Evolutionary conservation across 2,329 filamentous ascomycete genomes (phyloP).

Genomic region (Coniochaeta sp.): DNA sequence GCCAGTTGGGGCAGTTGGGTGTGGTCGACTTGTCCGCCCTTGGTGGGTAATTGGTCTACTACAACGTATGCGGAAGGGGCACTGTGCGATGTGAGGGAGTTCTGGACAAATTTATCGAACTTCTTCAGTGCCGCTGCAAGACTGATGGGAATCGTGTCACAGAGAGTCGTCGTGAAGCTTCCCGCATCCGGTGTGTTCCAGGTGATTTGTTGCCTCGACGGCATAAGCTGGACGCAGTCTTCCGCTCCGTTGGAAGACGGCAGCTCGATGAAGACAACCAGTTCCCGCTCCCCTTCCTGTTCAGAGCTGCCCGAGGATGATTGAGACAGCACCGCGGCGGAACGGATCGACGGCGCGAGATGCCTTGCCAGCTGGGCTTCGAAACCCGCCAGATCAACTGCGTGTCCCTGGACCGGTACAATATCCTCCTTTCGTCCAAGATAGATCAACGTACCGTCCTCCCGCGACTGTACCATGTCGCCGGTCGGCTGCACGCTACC

Average conservation of each 20-base stretch:
- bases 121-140: conserved; percentile 27
- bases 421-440: conserved; percentile 19
- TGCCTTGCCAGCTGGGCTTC: conserved; percentile 26
- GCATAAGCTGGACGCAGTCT: conserved; percentile 9
- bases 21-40: conserved; percentile 20
- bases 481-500: conserved; percentile 18
- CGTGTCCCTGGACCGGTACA: conserved; percentile 25
- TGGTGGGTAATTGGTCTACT: conserved; percentile 26
- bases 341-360: conserved; percentile 21
- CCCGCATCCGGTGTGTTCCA: conserved; percentile 12
- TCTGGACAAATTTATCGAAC: conserved; percentile 30
- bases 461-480: conserved; percentile 17
- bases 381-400: conserved; percentile 29
- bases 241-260: conserved; percentile 13
- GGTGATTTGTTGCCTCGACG: conserved; percentile 13
- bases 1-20: conserved; percentile 22
- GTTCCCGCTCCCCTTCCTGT: conserved; percentile 3
- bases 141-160: conserved; percentile 14
- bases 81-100: conserved; percentile 38
- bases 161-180: conserved; percentile 9
- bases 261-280: conserved; percentile 26
- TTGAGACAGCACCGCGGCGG: conserved; percentile 17
- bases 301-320: not conserved
- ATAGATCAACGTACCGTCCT: conserved; percentile 17
- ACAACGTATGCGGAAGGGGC: conserved; percentile 34